Evolutionary conservation across 257 asterid genomes (phyloP).

Genomic region (Plantago ovata): DNA sequence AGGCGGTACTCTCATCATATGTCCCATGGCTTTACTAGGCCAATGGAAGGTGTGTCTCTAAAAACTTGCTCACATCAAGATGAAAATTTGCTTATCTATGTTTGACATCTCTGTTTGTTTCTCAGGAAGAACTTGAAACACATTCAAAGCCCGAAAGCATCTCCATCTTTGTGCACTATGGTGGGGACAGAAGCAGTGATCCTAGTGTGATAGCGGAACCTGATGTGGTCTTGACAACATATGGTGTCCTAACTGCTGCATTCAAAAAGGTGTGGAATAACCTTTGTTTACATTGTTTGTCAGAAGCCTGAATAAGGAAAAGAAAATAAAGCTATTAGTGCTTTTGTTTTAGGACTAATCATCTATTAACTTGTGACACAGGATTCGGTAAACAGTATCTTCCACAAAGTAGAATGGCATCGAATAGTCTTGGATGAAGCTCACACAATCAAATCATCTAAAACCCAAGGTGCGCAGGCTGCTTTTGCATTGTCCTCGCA

Average conservation of each 20-base stretch:
- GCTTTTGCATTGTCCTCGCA: constrained; percentile 62
- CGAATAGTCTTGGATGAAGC: constrained; percentile 89
- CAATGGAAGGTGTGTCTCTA: constrained; percentile 73
- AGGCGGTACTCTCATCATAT: constrained; percentile 82
- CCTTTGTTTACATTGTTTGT: not conserved
- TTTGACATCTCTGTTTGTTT: constrained; percentile 9
- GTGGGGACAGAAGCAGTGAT: constrained; percentile 55
- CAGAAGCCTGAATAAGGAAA: not conserved
- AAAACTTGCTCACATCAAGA: not conserved
- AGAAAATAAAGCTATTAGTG: not conserved
- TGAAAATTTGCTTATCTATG: not conserved
- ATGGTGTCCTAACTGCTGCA: constrained; percentile 62
- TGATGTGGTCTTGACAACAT: constrained; percentile 82
- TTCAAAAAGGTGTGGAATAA: constrained; percentile 51
- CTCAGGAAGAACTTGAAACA: constrained; percentile 70
- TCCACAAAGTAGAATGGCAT: constrained; percentile 79
- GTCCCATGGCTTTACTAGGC: constrained; percentile 91
- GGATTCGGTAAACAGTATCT: constrained; percentile 56
- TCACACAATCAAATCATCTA: constrained; percentile 76
- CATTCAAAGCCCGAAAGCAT: constrained; percentile 60
- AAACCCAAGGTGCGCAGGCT: constrained; percentile 66
- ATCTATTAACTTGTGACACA: constrained; percentile 18
- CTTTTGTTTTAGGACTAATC: not conserved
- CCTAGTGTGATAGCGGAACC: constrained; percentile 58
- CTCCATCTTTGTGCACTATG: constrained; percentile 67